Conservation (phyloP, 208 protist species). For the Trypanosoma cruzi region DNA sequence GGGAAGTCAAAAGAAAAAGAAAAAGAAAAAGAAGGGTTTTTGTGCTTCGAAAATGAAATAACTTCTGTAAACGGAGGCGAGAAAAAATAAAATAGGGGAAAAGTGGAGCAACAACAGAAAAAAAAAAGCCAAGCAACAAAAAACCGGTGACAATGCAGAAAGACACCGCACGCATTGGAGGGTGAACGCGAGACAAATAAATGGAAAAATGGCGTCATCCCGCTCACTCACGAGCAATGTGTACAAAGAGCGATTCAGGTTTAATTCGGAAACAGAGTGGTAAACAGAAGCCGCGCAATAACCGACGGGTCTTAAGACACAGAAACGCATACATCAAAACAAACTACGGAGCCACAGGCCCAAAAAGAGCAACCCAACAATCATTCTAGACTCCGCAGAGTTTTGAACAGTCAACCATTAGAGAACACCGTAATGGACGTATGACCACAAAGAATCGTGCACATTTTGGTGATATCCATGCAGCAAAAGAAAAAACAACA, state of each 20-base stretch:
- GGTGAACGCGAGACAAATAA: background rate
- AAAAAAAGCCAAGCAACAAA: constrained; percentile 3
- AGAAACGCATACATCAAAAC: background rate
- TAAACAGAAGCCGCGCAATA: background rate
- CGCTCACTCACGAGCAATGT: background rate
- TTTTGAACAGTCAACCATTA: background rate
- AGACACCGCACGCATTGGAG: background rate
- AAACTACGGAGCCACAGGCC: background rate
- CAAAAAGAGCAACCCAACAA: background rate
- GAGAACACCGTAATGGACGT: background rate
- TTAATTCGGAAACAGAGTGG: background rate
- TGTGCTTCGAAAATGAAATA: background rate
- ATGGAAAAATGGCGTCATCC: background rate
- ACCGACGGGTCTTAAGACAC: background rate
- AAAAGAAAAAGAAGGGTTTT: constrained; percentile 14
- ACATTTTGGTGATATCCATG: background rate
- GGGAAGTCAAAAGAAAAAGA: constrained; percentile 22
- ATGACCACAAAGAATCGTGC: background rate
- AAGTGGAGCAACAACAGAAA: background rate
- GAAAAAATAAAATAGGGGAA: background rate
- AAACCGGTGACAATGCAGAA: background rate
- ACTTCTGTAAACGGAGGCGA: background rate
- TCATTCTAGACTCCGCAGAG: background rate
- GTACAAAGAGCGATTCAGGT: background rate
- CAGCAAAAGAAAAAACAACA: background rate